Conservation (phyloP, 805 yeast genomes). For the Starmerella kuoi region DNA sequence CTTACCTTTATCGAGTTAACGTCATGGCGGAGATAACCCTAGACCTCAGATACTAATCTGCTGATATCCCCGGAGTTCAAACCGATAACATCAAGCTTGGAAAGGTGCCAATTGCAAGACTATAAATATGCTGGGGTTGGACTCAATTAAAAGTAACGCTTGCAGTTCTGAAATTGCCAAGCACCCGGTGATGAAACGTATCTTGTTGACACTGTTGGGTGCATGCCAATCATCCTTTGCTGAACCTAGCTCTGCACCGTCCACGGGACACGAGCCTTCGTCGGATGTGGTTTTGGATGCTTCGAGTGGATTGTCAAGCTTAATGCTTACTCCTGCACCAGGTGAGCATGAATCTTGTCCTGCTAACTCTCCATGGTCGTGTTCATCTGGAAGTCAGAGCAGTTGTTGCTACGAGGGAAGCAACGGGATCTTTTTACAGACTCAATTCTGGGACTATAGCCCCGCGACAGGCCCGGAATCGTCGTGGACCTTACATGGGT, state of each 20-base stretch:
- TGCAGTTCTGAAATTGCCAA: not conserved
- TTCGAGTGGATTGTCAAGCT: too few relatives aligned
- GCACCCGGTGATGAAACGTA: not conserved
- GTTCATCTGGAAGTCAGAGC: slow-evolving; percentile 30
- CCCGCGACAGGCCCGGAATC: slow-evolving; percentile 64
- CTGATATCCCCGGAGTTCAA: too few relatives aligned
- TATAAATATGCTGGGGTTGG: not conserved
- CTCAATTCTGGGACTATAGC: slow-evolving; percentile 87
- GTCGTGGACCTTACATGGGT: slow-evolving; percentile 68
- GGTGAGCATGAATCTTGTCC: slow-evolving; percentile 28
- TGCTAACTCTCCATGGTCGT: slow-evolving; percentile 28
- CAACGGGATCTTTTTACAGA: slow-evolving; percentile 69
- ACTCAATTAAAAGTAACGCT: not conserved
- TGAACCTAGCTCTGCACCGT: too few relatives aligned
- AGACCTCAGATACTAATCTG: too few relatives aligned
- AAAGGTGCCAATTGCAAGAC: too few relatives aligned
- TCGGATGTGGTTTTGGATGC: too few relatives aligned
- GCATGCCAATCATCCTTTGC: not conserved
- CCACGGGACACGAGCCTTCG: too few relatives aligned
- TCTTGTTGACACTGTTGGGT: not conserved
- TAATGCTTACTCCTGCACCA: not conserved
- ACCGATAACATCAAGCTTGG: too few relatives aligned
- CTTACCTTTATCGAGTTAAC: too few relatives aligned
- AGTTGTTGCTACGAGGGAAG: slow-evolving; percentile 78
- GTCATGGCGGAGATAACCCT: too few relatives aligned